phyloP scores from a whole-genome alignment of 2,329 filamentous ascomycete species.

The Colletotrichum tofieldiae region DNA sequence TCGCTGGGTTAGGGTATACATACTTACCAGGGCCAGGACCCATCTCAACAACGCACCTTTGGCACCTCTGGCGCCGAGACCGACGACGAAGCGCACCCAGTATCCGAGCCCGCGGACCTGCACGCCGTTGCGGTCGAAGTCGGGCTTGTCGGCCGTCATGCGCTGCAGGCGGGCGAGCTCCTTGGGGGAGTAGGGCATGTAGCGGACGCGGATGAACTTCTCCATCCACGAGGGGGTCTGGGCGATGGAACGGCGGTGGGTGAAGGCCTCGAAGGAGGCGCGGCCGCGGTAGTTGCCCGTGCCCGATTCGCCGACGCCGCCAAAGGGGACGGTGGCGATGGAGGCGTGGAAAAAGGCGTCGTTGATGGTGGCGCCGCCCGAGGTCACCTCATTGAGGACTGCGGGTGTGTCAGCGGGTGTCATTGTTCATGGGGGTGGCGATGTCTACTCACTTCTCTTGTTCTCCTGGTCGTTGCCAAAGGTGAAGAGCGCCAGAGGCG shows the following conservation, averaged over 20 bases:
- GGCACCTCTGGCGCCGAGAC: conserved; percentile 65
- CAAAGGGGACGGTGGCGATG: conserved; percentile 82
- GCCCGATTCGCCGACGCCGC: conserved; percentile 86
- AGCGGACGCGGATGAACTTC: conserved; percentile 76
- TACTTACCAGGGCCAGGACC: conserved; percentile 60
- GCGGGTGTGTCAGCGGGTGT: conserved; percentile 40
- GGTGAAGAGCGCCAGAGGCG: conserved; percentile 86
- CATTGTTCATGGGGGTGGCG: background rate
- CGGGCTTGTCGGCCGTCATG: conserved; percentile 63
- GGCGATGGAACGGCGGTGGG: conserved; percentile 71
- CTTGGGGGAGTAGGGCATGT: conserved; percentile 72
- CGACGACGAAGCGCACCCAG: conserved; percentile 67
- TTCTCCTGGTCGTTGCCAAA: conserved; percentile 89
- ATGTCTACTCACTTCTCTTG: conserved; percentile 72
- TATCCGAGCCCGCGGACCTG: conserved; percentile 67
- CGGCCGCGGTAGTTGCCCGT: conserved; percentile 84
- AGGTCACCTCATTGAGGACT: conserved; percentile 76
- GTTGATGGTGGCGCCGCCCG: conserved; percentile 78
- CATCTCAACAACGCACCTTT: conserved; percentile 69
- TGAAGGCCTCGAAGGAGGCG: conserved; percentile 79
- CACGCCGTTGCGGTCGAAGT: conserved; percentile 75
- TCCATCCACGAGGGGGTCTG: conserved; percentile 79
- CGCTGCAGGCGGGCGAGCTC: conserved; percentile 62
- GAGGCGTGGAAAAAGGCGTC: conserved; percentile 70
- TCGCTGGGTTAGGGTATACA: conserved; percentile 51